These are phyloP conservation scores for Myxozyma neotropica DNA, from an alignment of 805 yeast genomes.

Conservation along the genomic window DNA sequence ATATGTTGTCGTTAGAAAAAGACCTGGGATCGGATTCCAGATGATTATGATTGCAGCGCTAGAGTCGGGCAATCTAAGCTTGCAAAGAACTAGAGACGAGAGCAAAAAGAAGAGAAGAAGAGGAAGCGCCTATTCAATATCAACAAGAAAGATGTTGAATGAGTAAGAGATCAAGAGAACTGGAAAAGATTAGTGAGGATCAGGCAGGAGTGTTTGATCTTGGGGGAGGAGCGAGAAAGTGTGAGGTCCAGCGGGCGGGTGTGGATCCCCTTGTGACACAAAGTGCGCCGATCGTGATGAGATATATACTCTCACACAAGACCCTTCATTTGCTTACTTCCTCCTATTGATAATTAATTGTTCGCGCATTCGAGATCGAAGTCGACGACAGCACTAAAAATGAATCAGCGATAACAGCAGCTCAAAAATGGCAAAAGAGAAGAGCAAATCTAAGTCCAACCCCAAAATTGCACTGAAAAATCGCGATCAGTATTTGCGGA, in stretches of 20 bases:
- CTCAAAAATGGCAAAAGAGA: background rate
- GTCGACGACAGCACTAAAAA: too few species aligned
- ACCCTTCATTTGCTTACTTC: background rate
- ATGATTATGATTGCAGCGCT: background rate
- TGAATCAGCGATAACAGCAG: background rate
- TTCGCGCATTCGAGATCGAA: too few species aligned
- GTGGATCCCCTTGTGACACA: background rate
- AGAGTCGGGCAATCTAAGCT: background rate
- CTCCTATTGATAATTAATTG: too few species aligned
- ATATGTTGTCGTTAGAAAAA: background rate
- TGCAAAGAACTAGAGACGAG: background rate
- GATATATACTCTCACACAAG: background rate
- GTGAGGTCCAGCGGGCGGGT: background rate
- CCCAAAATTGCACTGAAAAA: constrained; percentile 14
- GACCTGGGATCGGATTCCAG: background rate
- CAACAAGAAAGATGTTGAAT: background rate
- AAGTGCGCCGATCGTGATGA: background rate
- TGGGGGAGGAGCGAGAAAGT: background rate
- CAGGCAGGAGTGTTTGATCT: background rate
- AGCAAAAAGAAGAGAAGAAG: background rate
- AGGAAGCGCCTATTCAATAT: background rate
- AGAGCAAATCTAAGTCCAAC: background rate
- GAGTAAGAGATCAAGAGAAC: background rate
- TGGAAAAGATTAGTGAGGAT: background rate
- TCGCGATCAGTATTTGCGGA: constrained; percentile 34